Evolutionary conservation across 768 basidiomycete species (phyloP), one percentile per base, ranked within the genome.

Genomic region (Neoboletus brunneissimus): DNA sequence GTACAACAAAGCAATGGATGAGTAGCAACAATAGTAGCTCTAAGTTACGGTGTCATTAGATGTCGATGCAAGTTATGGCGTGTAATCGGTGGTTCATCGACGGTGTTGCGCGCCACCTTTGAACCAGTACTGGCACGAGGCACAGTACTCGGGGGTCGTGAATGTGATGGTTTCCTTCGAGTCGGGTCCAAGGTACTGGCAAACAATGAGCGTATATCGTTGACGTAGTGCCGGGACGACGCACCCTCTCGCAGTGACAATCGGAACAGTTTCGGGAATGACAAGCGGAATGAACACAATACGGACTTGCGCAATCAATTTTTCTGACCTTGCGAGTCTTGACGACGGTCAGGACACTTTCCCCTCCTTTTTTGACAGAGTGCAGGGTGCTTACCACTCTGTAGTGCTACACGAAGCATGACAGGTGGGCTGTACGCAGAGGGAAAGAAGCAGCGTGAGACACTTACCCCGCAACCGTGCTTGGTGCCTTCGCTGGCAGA

Each of bases 141-240:
- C 55, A 63, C 85, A 87, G 64, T 80, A 86, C 1, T 81, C 81
- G 53, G 72, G 66, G 3, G 79, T 84, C 46, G 72, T 70, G 23
- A 71, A 64, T 0, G 81, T 81, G 56, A 88, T 77, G 4, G 75
- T 83, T 69, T 92, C 88, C 52, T 77, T 79, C 42, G 73, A 72
- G 63, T 91, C 89, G 1, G 90, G 89, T 22, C 87, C 88, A 62
- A 79, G 77, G 67, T 85, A 89, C 89, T 56, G 55, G 31, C 4
- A 23, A 12, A 40, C 4, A 44, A 32, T 61, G 27, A 65, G 60
- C 23, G 25, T 44, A 42, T 35, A 32, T 27, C 29, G 45, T 12
- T 20, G 50, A 29, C 35, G 54, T 41, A 47, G 46, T 31, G 4
- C 16, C 8, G 31, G 22, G n/a, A 34, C 25, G 37, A 68, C 77